Evolutionary conservation across 2,329 filamentous ascomycete species (phyloP), one percentile per base, ranked within the genome.

Genomic region (Pestalotiopsis sp.): DNA sequence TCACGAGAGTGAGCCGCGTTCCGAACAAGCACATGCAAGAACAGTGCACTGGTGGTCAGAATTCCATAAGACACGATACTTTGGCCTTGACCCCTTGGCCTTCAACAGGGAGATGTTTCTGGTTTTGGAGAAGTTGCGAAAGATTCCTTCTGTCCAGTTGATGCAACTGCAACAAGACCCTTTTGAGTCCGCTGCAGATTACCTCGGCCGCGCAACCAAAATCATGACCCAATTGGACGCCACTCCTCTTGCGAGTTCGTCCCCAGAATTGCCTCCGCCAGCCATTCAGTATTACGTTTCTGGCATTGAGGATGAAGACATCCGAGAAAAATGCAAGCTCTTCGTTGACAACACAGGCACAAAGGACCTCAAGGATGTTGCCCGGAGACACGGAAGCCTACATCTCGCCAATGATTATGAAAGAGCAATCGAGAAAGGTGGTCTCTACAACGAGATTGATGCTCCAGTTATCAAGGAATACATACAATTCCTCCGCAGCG

Each of bases 341-440:
- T 85, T 83, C 68, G 71, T 74, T 12, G 52, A 70, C n/a, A 68
- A 71, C 1, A 71, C 73, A 17, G 71, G 70, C 9, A 66, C 68
- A 14, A 71, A 73, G 3, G 78, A 73, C 13, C 73, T 90, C 17
- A 79, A 78, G 20, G 80, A 80, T 2, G 77, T 87, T 5, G 81
- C 82, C 2, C 82, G 82, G 66, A 81, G 80, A 45, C 89, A 91
- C 76, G 87, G 86, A 74, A 82, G 81, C 64, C 75, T 90, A 17
- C 85, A 90, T 72, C 82, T 91, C 36, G 87, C 85, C 4, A 75
- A 78, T 25, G 86, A 90, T 63, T 87, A 90, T 68, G 85, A 89
- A 71, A 82, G 80, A 68, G 87, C 86, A 2, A 72, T 90, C 3
- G 81, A 82, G 23, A 84, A 84, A 41, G 79, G 81, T 12, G 79